Base-by-base conservation (phyloP, 257 asterid genomes). In the Primulina huaijiensis region DNA sequence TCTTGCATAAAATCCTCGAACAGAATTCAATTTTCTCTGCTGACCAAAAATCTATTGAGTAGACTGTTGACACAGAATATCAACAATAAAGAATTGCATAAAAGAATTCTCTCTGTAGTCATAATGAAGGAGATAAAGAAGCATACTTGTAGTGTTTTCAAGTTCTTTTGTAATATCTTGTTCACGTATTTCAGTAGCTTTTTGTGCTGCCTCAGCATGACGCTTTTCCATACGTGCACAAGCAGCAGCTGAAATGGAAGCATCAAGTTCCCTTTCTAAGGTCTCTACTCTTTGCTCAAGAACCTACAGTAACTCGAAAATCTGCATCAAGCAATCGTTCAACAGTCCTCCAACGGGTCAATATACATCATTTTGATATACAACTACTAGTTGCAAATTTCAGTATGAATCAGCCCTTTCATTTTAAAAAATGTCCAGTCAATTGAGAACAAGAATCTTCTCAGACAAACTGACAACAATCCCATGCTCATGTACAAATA, bases 211-310 rank as follows among this genome's bases (percentile, higher is more conserved):
- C 87, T 91, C 96, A 38, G 97, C 99, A 71, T 86, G 96, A 31
- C 99, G 90, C 78, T 89, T 94, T 56, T 94, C 97, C 21, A 83
- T 86, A 2, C 98, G 96, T 53, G 99, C 96, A 72, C 74, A 96
- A 34, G 99, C 98, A 73, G 99, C 96, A 60, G 97, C 98, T 20
- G 98, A 89, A 66, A 94, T 94, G 62, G 99, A 87, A 70, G 94
- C 83, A 83, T 94, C 99, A 9, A 94, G 86, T 85, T 91, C 96
- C 76, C 93, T 79, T 76, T 88, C 98, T 80, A 94, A 82, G 60
- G 92, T 89, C 79, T 85, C 89, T 29, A 94, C 97, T 79, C 99
- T 88, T 78, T 86, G 98, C 83, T 94, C 98, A 60, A 94, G 96
- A 85, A 89, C 92, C 99, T 94, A 82, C 64, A 73, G 37, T 73